phyloP scores from a whole-genome alignment of 2,329 filamentous ascomycete species.

The Gyromitra esculenta region DNA sequence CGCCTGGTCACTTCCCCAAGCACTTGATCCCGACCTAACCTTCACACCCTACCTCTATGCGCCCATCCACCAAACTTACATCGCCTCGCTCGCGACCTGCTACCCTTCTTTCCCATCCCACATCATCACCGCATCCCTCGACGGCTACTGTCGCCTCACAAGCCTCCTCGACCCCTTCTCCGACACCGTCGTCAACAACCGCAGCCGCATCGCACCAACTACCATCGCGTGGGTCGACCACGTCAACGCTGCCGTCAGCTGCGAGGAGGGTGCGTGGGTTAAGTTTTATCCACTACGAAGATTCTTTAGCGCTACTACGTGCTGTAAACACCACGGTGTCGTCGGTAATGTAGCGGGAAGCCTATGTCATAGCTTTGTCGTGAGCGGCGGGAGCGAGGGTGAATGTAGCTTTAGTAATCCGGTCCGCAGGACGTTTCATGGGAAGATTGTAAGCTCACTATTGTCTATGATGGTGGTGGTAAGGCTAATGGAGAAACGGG shows the following conservation, averaged over 20 bases:
- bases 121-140: slow-evolving; percentile 63
- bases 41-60: slow-evolving; percentile 63
- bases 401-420: slow-evolving; percentile 63
- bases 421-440: slow-evolving; percentile 60
- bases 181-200: slow-evolving; percentile 61
- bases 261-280: slow-evolving; percentile 64
- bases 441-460: slow-evolving; percentile 46
- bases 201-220: slow-evolving; percentile 61
- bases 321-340: slow-evolving; percentile 60
- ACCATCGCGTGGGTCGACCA: slow-evolving; percentile 64
- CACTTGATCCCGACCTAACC: slow-evolving; percentile 23
- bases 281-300: slow-evolving; percentile 62
- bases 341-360: slow-evolving; percentile 62
- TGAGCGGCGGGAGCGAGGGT: slow-evolving; percentile 63
- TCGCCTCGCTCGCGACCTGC: slow-evolving; percentile 63
- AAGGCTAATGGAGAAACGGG: background rate
- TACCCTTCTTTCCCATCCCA: slow-evolving; percentile 64
- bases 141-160: slow-evolving; percentile 64
- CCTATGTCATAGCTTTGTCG: slow-evolving; percentile 63
- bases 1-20: slow-evolving; percentile 61
- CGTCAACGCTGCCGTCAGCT: slow-evolving; percentile 62
- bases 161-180: slow-evolving; percentile 62
- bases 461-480: background rate
- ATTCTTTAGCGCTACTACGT: slow-evolving; percentile 62
- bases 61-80: slow-evolving; percentile 62